These are phyloP conservation scores for Steccherinum ochraceum DNA, from an alignment of 768 basidiomycete genomes.

Conservation along the genomic window DNA sequence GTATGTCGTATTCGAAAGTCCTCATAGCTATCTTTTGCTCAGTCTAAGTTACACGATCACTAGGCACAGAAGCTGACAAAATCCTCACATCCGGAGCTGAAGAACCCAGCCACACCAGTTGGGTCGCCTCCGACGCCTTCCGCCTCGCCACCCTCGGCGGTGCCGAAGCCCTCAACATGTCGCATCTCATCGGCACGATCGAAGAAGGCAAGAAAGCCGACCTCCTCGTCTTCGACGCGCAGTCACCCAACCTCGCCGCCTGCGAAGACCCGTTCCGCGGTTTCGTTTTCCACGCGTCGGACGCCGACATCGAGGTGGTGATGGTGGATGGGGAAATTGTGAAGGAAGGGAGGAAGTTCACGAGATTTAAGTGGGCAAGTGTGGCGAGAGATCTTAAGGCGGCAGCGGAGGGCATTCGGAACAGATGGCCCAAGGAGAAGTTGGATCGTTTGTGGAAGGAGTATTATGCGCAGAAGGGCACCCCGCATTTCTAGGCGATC, in stretches of 20 bases:
- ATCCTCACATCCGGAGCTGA: constrained; percentile 9
- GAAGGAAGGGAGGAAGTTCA: constrained; percentile 21
- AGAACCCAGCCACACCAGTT: constrained; percentile 17
- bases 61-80: constrained; percentile 16
- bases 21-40: background rate
- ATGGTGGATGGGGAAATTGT: constrained; percentile 25
- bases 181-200: constrained; percentile 19
- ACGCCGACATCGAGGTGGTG: constrained; percentile 25
- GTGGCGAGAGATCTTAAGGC: constrained; percentile 19
- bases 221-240: constrained; percentile 22
- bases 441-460: constrained; percentile 19
- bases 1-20: constrained; percentile 6
- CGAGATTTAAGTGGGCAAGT: constrained; percentile 15
- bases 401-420: constrained; percentile 14
- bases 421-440: constrained; percentile 14
- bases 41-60: background rate
- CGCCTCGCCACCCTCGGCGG: constrained; percentile 25
- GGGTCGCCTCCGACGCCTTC: constrained; percentile 19
- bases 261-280: constrained; percentile 20
- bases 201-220: constrained; percentile 27
- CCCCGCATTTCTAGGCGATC: too few species aligned
- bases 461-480: constrained; percentile 10
- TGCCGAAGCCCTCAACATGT: constrained; percentile 22
- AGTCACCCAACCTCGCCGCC: constrained; percentile 22
- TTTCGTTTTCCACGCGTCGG: constrained; percentile 22